Base-by-base conservation (phyloP, 768 basidiomycete species). In the Macrolepiota albuminosa region DNA sequence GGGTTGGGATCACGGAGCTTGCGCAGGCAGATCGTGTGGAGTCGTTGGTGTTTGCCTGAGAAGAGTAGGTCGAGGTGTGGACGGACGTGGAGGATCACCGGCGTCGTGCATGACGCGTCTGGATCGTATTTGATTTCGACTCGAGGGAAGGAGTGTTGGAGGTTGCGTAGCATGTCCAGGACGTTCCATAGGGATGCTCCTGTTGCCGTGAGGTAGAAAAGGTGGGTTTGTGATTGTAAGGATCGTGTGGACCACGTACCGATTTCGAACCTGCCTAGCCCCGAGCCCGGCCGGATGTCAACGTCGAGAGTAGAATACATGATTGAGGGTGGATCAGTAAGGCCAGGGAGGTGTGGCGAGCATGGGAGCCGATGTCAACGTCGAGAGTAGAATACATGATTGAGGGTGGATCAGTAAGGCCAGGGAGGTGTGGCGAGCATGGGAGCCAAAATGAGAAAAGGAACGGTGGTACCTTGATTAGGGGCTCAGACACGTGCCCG, bases 21-120 rank as follows among this genome's bases (percentile, higher is more conserved):
- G 64, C 86, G 81, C 42, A 92, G 71, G 64, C 83, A 86, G 53
- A 94, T 90, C 6, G 88, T 91, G 58, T 89, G 88, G 21, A 94
- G 78, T 24, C 91, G 84, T 64, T 94, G 92, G 60, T 87, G 81
- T 64, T 82, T 81, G 11, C 87, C 85, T 18, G 91, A 91, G 72
- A 93, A 94, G 47, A 94, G 78, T n/a, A 94, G 81, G 69, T 93
- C 90, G 56, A 94, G 77, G 69, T 93, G 88, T 1, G 91, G 91
- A 18, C 87, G 85, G 31, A 93, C 73, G 66, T 93, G 89, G 0
- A 94, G 73, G 66, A 94, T 81, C 26, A 93, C 77, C 1, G 91
- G 90, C 0, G 90, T 88, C 1, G 81, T 85, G 13, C 83, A 76
- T 14, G 88, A 81, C 34, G 85, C 73, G 65, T 90, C 88, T 33